These are phyloP conservation scores for Zizania latifolia DNA, from an alignment of 176 grass and related monocot genomes.

Conservation along the genomic window DNA sequence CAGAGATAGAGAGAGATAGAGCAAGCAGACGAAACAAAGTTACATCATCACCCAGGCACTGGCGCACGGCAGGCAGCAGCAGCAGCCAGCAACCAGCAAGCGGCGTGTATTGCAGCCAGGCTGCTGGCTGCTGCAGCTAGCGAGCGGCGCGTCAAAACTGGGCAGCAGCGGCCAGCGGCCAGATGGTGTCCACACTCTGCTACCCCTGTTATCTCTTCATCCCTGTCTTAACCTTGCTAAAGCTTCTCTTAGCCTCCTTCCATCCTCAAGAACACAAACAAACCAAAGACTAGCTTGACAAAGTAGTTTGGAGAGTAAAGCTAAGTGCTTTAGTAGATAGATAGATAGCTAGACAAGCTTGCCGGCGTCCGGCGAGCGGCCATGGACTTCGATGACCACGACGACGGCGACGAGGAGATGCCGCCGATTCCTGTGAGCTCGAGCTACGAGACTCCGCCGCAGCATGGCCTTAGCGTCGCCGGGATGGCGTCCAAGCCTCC, in stretches of 20 bases:
- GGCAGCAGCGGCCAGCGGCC: too few species aligned
- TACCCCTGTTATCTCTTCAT: conserved; percentile 38
- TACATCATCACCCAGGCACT: conserved; percentile 22
- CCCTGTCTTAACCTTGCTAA: conserved; percentile 38
- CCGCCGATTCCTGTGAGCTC: conserved; percentile 43
- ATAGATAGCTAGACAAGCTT: not conserved
- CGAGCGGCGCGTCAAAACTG: conserved; percentile 51
- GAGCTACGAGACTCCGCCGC: conserved; percentile 43
- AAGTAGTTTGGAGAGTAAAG: not conserved
- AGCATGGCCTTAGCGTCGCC: not conserved
- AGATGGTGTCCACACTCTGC: conserved; percentile 43
- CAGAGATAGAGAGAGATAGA: not conserved
- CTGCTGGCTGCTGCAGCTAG: conserved; percentile 1
- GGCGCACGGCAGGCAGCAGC: too few species aligned
- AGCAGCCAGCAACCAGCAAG: conserved; percentile 1
- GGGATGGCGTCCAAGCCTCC: conserved; percentile 12
- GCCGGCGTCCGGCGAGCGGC: not conserved
- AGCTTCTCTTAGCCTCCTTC: conserved; percentile 36
- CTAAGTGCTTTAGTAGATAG: not conserved
- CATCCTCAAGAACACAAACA: conserved; percentile 14
- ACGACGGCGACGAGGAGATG: conserved; percentile 52
- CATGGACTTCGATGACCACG: conserved; percentile 73
- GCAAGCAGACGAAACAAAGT: not conserved
- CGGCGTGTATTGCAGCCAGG: too few species aligned
- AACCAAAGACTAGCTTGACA: conserved; percentile 6